These are phyloP conservation scores for Aspergillus pseudoviridinutans DNA, from an alignment of 2,329 filamentous ascomycete species.

Conservation along the genomic window DNA sequence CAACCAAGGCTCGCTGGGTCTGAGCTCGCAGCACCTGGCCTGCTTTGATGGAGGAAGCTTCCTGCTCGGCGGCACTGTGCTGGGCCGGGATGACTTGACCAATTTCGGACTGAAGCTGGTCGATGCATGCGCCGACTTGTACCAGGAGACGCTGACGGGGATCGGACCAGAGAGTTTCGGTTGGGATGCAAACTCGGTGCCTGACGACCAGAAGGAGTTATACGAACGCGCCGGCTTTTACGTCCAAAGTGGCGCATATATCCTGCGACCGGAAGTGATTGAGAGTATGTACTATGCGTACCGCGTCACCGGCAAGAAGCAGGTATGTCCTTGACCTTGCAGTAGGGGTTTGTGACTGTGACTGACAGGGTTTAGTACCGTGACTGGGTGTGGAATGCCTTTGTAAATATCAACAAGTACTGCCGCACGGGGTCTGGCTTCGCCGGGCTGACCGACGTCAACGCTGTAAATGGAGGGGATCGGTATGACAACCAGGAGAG, in stretches of 20 bases:
- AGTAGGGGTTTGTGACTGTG: too few relatives aligned
- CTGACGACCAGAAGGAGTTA: constrained; percentile 52
- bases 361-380: constrained; percentile 53
- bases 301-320: constrained; percentile 67
- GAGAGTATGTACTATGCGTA: constrained; percentile 87
- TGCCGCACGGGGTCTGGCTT: constrained; percentile 65
- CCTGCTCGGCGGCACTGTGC: constrained; percentile 71
- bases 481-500: constrained; percentile 73
- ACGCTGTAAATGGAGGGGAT: constrained; percentile 56
- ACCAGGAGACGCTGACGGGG: constrained; percentile 61
- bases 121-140: constrained; percentile 70
- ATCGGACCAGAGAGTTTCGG: constrained; percentile 73
- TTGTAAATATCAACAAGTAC: constrained; percentile 62
- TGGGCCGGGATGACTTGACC: constrained; percentile 63
- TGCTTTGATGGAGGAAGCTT: constrained; percentile 86
- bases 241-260: constrained; percentile 58
- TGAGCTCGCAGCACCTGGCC: constrained; percentile 53
- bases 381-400: constrained; percentile 80
- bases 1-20: constrained; percentile 30
- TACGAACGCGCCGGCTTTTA: constrained; percentile 69
- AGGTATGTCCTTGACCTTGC: constrained; percentile 27
- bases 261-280: constrained; percentile 74
- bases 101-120: constrained; percentile 71
- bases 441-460: constrained; percentile 63
- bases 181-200: constrained; percentile 54